Base-by-base conservation (phyloP, 2,329 filamentous ascomycete species). In the Aureobasidium musti region DNA sequence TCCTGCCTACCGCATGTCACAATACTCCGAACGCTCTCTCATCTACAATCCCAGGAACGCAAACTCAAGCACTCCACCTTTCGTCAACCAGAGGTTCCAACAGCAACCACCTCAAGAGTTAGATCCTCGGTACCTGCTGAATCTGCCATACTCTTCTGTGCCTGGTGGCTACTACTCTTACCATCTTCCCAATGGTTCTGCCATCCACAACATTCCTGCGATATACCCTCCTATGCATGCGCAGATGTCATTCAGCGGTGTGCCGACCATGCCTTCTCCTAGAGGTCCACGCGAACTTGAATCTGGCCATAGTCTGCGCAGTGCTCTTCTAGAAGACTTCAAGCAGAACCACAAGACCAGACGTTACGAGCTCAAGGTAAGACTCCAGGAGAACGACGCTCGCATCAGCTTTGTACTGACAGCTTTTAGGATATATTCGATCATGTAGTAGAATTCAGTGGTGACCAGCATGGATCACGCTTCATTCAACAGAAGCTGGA, bases 401-500 rank as follows among this genome's bases (percentile, higher is more conserved):
- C 11, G 14, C 17, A 35, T 5, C 35, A 5, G 19, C n/a, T 11
- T 4, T 5, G 2, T 30, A 52, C 57, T 5, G 68, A 59, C 43
- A 47, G 5, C 19, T 21, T 23, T 13, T 13, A 88, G 83, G 91
- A 97, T 70, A 94, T 98, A 50, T 94, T 91, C 75, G 86, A 86
- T 65, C 87, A 96, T 73, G 86, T 98, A 43, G 92, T 96, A 0
- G 94, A 97, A 75, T 98, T 98, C 77, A 93, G 91, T 72, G 94
- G 95, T 19, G 95, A 99, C 74, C 95, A 98, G 76, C 90, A 96
- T 72, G 95, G 93, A 1, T 99, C 95, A 1, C 87, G 95, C 0
- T 97, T 97, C 77, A 97, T 99, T 67, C 95, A 99, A 75, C 87
- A 90, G 71, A 97, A 96, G 78, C 84, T 99, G 3, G 91, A 95